Base-by-base conservation (phyloP, 495 filamentous ascomycete genomes). In the Annulohypoxylon stygium region DNA sequence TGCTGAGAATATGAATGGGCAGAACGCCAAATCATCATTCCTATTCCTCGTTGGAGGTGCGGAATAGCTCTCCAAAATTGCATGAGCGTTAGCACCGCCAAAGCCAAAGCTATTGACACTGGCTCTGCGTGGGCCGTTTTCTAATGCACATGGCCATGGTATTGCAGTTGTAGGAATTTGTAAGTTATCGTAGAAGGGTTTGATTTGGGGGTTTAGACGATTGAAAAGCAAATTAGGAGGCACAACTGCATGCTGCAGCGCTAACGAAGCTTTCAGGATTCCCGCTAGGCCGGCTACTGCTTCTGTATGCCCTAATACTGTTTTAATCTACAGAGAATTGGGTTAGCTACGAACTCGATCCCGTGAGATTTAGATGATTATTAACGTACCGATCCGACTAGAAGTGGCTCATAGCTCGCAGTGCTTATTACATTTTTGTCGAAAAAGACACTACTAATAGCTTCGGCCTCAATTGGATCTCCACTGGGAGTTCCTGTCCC, bases 301-400 rank as follows among this genome's bases (percentile, higher is more conserved):
- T 74, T 90, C 88, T 0, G 80, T 63, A 68, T 90, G 88, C 0
- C 88, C 86, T 9, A 89, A 78, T 16, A 86, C 82, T 0, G 82
- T 82, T 26, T 51, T 51, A 11, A 51, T 51, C 48, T 23, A 25
- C 20, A 20, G 18, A 26, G 14, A 30, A 20, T 11, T 26, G 8
- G 6, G 4, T 53, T 26, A 53, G 48, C 26, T 30, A 26, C 12
- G 6, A 50, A 25, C 16, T 53, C 4, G 5, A 30, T 20, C 1
- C 18, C 20, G 7, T 30, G 30, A 12, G 10, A 25, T 11, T 53
- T 30, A 2, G 4, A 53, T 3, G 23, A 26, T 18, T 20, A 12
- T 8, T 53, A 30, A 30, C 48, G 11, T 53, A 30, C 25, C 3
- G 25, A 53, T 25, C 43, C 43, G 8, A 47, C 43, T 12, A 47